Percentiles rank a stretch among this genome's conserved stretches.
phyloP scores from a whole-genome alignment of 305 asterid species.

The Solanum hybrid region DNA sequence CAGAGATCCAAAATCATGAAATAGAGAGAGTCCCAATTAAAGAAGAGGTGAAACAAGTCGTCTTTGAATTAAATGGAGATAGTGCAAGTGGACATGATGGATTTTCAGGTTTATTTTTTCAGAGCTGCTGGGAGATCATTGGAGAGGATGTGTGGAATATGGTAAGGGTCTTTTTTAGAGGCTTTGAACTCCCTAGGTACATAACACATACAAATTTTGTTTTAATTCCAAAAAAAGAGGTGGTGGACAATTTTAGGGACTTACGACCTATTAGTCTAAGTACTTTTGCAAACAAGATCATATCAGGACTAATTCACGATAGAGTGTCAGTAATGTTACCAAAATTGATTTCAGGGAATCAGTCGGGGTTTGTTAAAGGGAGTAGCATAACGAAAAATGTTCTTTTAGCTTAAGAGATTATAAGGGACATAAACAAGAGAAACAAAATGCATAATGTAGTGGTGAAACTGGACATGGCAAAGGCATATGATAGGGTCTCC shows the following conservation, averaged over 20 bases:
- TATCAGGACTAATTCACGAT: no score
- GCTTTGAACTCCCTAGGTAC: background rate
- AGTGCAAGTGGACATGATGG: background rate
- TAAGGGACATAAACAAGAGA: background rate
- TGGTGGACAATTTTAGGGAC: background rate
- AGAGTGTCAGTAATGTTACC: no score
- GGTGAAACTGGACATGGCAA: background rate
- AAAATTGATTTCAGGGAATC: background rate
- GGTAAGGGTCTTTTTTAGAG: background rate
- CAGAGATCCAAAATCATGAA: no score
- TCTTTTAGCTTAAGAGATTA: no score
- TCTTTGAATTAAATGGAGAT: background rate
- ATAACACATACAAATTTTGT: background rate
- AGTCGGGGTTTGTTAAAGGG: background rate
- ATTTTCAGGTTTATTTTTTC: no score
- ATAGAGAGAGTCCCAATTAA: background rate
- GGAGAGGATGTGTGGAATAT: background rate
- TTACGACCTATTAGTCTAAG: background rate
- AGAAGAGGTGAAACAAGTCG: background rate
- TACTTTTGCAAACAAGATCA: background rate
- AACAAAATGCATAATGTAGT: background rate
- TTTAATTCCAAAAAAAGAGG: background rate
- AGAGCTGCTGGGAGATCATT: background rate
- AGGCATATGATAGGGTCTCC: background rate
- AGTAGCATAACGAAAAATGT: background rate